These are phyloP conservation scores for Lasiodiplodia gonubiensis DNA, from an alignment of 2,329 filamentous ascomycete genomes.

Conservation along the genomic window DNA sequence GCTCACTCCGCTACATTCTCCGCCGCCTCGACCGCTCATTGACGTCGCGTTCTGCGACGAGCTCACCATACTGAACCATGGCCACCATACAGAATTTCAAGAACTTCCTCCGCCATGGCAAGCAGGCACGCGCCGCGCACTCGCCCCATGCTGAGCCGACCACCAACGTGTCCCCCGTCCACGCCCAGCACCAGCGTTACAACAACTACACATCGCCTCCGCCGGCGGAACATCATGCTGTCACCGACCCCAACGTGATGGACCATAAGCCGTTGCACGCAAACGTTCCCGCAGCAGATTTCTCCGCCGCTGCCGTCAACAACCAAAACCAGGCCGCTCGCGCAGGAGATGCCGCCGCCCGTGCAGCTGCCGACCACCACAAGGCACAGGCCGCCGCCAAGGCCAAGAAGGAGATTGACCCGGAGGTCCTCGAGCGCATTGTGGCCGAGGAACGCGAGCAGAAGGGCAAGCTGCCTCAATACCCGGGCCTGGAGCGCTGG, in stretches of 20 bases:
- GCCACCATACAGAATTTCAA: slow-evolving; percentile 91
- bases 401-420: slow-evolving; percentile 59
- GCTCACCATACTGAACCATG: slow-evolving; percentile 51
- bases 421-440: slow-evolving; percentile 77
- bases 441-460: slow-evolving; percentile 90
- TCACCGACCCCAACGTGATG: slow-evolving; percentile 67
- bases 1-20: slow-evolving; percentile 6
- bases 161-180: slow-evolving; percentile 67
- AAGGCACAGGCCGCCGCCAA: slow-evolving; percentile 54
- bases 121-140: slow-evolving; percentile 79
- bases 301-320: slow-evolving; percentile 66
- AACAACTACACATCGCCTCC: slow-evolving; percentile 51
- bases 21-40: neutral
- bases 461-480: slow-evolving; percentile 82
- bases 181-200: slow-evolving; percentile 58
- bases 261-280: slow-evolving; percentile 60
- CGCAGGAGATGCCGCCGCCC: slow-evolving; percentile 68
- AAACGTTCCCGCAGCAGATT: slow-evolving; percentile 60
- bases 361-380: slow-evolving; percentile 67
- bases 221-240: slow-evolving; percentile 60
- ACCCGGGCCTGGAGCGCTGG: slow-evolving; percentile 86
- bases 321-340: slow-evolving; percentile 71
- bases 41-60: slow-evolving; percentile 21
- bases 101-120: slow-evolving; percentile 97
- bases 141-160: slow-evolving; percentile 65